Percentiles rank a stretch among this genome's conserved stretches.
These are phyloP conservation scores for Coniella vitis DNA, from an alignment of 2,329 filamentous ascomycete genomes.

Conservation along the genomic window DNA sequence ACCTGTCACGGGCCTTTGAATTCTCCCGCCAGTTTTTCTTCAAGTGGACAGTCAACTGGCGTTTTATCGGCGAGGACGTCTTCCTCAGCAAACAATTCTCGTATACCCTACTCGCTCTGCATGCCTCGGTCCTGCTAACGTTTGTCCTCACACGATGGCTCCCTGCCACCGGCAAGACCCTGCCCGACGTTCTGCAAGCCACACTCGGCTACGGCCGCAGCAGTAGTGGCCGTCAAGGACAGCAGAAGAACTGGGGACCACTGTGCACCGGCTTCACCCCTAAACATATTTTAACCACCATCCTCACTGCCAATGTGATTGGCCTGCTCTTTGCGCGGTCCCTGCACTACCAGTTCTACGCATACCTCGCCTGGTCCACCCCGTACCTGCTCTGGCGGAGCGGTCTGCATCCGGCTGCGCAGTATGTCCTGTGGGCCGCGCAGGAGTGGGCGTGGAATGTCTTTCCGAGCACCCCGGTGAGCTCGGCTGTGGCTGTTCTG, in stretches of 20 bases:
- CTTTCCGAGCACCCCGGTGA: slow-evolving; percentile 65
- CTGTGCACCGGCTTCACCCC: slow-evolving; percentile 36
- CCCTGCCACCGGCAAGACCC: slow-evolving; percentile 54
- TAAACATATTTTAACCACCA: slow-evolving; percentile 66
- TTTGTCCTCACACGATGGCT: slow-evolving; percentile 69
- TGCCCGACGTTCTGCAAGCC: slow-evolving; percentile 45
- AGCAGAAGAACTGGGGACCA: slow-evolving; percentile 19
- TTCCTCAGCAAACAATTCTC: slow-evolving; percentile 71
- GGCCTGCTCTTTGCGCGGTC: slow-evolving; percentile 82
- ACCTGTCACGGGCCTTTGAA: slow-evolving; percentile 80
- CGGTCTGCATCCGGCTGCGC: slow-evolving; percentile 58
- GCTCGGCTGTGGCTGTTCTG: slow-evolving; percentile 59
- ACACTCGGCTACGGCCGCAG: slow-evolving; percentile 26
- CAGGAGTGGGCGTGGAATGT: slow-evolving; percentile 96
- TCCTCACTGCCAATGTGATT: slow-evolving; percentile 69
- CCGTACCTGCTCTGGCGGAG: slow-evolving; percentile 82
- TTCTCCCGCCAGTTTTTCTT: slow-evolving; percentile 86
- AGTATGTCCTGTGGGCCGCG: slow-evolving; percentile 63
- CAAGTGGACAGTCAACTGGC: slow-evolving; percentile 99
- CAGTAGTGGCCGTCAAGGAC: slow-evolving; percentile 28
- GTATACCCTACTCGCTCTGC: slow-evolving; percentile 55
- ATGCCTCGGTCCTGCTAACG: slow-evolving; percentile 56
- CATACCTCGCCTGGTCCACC: slow-evolving; percentile 83
- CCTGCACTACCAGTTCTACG: slow-evolving; percentile 93
- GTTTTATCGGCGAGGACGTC: slow-evolving; percentile 76